Conservation (phyloP, 345 rosid genomes). For the Physaria fendleri region DNA sequence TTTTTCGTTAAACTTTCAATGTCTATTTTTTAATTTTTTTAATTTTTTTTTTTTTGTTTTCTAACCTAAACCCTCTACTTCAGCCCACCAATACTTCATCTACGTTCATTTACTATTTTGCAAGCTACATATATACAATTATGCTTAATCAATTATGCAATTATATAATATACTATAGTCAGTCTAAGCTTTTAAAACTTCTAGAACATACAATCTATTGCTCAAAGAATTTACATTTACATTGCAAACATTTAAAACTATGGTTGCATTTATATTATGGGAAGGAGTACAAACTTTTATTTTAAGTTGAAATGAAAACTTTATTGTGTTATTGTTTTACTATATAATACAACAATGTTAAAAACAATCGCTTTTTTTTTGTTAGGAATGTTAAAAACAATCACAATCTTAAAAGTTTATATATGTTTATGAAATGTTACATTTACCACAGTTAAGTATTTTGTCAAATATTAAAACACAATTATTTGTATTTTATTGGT, state of each 20-base stretch:
- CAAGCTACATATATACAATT: slow-evolving; percentile 3
- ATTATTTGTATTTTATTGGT: too few species aligned
- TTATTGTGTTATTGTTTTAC: neutral
- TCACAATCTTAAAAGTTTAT: neutral
- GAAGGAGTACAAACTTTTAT: too few species aligned
- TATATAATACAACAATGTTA: neutral
- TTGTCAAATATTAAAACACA: too few species aligned
- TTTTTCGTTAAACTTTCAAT: slow-evolving; percentile 74
- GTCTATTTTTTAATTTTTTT: slow-evolving; percentile 28
- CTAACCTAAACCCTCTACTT: slow-evolving; percentile 53
- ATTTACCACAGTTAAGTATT: too few species aligned
- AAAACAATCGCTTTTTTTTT: too few species aligned
- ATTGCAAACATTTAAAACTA: neutral
- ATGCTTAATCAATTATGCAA: too few species aligned
- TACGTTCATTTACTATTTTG: slow-evolving; percentile 13
- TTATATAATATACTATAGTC: neutral
- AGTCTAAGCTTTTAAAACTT: slow-evolving; percentile 5
- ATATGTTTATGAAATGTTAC: neutral
- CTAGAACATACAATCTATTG: slow-evolving; percentile 15
- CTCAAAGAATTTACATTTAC: neutral
- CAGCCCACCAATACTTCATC: slow-evolving; percentile 33
- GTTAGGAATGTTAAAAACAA: too few species aligned
- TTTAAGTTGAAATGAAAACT: neutral
- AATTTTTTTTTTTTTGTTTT: slow-evolving; percentile 31
- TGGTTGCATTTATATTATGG: neutral